Evolutionary conservation across 73 alveolate species (phyloP).

Genomic region (Tetrahymena elliotti): DNA sequence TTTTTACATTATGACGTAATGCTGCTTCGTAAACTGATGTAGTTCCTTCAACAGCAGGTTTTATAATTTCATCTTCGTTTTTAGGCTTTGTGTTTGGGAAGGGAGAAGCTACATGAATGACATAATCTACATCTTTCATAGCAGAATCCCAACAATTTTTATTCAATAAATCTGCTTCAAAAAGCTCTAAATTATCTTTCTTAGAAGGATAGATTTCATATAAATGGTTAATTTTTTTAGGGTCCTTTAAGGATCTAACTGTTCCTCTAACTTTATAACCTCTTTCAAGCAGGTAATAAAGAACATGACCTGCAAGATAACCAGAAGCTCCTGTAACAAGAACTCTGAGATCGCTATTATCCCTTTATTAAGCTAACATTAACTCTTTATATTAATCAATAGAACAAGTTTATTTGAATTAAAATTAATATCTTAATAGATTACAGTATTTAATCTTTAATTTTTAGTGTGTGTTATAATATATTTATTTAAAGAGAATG

Average conservation of each 20-base stretch:
- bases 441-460: neutral
- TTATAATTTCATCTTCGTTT: conserved; percentile 25
- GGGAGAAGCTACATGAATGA: conserved; percentile 57
- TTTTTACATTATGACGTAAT: conserved; percentile 13
- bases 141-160: conserved; percentile 24
- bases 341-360: neutral
- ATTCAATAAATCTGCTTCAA: conserved; percentile 34
- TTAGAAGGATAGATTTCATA: conserved; percentile 21
- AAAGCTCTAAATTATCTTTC: conserved; percentile 21
- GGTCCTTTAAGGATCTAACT: conserved; percentile 31
- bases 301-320: neutral
- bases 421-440: neutral
- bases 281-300: conserved; percentile 8
- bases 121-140: conserved; percentile 20
- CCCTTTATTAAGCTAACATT: neutral
- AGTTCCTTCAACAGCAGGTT: conserved; percentile 61
- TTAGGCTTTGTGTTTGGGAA: conserved; percentile 16
- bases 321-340: neutral
- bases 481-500: neutral
- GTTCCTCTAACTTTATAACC: conserved; percentile 44
- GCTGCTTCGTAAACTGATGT: conserved; percentile 44
- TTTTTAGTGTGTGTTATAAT: neutral
- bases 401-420: too few species aligned
- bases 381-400: neutral
- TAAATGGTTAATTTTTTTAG: conserved; percentile 8